A percentile compares a stretch with the other conserved stretches of the same genome.
phyloP scores from a whole-genome alignment of 2,329 filamentous ascomycete genomes.

The Lithohypha guttulata region DNA sequence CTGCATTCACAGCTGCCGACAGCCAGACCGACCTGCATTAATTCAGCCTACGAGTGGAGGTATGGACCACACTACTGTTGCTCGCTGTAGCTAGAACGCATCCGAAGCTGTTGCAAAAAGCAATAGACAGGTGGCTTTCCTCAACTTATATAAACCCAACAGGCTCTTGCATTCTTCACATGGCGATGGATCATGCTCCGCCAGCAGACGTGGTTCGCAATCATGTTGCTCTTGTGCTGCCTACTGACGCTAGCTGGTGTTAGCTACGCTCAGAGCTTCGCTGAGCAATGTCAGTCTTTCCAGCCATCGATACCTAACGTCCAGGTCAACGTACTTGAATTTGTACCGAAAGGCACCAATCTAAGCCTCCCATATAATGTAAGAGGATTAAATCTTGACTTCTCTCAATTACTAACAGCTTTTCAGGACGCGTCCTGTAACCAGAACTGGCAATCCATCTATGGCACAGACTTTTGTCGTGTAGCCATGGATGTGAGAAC shows the following conservation, averaged over 20 bases:
- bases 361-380: constrained; percentile 27
- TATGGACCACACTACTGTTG: too few species aligned
- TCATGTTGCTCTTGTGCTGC: background rate
- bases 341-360: constrained; percentile 29
- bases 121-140: too few species aligned
- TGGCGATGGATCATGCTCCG: too few species aligned
- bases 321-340: constrained; percentile 18
- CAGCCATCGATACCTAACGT: background rate
- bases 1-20: too few species aligned
- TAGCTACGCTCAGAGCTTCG: background rate
- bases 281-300: constrained; percentile 1
- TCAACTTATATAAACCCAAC: too few species aligned
- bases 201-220: too few species aligned
- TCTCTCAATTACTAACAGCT: background rate
- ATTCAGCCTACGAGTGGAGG: too few species aligned
- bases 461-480: constrained; percentile 31
- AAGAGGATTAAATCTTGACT: too few species aligned
- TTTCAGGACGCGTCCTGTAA: constrained; percentile 26
- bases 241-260: background rate
- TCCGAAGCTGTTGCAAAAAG: too few species aligned
- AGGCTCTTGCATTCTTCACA: too few species aligned
- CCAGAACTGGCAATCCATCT: constrained; percentile 27
- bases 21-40: too few species aligned
- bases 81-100: too few species aligned
- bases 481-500: constrained; percentile 34